A percentile compares a stretch with the other conserved stretches of the same genome.
phyloP scores from a whole-genome alignment of 2,329 filamentous ascomycete genomes.

The Alternaria infectoria region DNA sequence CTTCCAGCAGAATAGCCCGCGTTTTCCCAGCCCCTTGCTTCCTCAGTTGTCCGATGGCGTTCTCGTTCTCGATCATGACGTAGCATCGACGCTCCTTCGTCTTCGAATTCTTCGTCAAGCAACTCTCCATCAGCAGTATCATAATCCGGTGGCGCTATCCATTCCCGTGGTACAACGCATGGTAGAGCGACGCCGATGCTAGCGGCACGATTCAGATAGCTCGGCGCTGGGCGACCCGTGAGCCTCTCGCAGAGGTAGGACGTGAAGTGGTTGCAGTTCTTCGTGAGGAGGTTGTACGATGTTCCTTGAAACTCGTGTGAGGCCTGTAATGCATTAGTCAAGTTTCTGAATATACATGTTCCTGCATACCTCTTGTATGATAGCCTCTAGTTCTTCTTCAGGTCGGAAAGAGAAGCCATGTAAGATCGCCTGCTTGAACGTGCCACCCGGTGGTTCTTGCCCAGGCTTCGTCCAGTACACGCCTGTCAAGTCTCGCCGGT shows the following conservation, averaged over 20 bases:
- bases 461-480: slow-evolving; percentile 82
- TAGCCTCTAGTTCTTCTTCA: slow-evolving; percentile 71
- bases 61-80: slow-evolving; percentile 45
- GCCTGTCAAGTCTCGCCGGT: slow-evolving; percentile 71
- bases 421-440: slow-evolving; percentile 75
- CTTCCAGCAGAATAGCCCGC: slow-evolving; percentile 37
- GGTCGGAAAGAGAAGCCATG: slow-evolving; percentile 79
- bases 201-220: slow-evolving; percentile 84
- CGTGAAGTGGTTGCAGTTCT: slow-evolving; percentile 91
- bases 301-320: slow-evolving; percentile 77
- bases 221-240: slow-evolving; percentile 72
- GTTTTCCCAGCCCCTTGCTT: slow-evolving; percentile 38
- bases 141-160: slow-evolving; percentile 79
- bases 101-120: slow-evolving; percentile 61
- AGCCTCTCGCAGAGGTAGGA: slow-evolving; percentile 75
- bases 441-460: slow-evolving; percentile 76
- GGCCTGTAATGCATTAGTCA: slow-evolving; percentile 48
- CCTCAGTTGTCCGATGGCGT: slow-evolving; percentile 34
- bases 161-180: slow-evolving; percentile 81
- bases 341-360: not conserved
- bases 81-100: slow-evolving; percentile 68
- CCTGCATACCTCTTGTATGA: slow-evolving; percentile 61
- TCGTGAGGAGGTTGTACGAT: slow-evolving; percentile 79
- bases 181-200: slow-evolving; percentile 80
- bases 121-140: slow-evolving; percentile 75